These are phyloP conservation scores for Penicillium ucsense DNA, from an alignment of 495 filamentous ascomycete species.

Conservation along the genomic window DNA sequence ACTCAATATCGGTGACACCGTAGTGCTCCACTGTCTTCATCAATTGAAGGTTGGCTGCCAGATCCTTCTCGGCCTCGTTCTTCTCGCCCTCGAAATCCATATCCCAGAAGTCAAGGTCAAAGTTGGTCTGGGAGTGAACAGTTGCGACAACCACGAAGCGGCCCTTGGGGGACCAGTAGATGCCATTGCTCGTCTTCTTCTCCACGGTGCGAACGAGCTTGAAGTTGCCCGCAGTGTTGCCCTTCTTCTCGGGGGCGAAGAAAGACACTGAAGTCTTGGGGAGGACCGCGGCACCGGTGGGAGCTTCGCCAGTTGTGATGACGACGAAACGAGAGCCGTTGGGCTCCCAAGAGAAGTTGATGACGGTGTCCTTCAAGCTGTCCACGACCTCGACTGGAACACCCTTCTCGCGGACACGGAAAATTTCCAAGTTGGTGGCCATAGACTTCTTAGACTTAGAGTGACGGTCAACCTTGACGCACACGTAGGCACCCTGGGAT, in stretches of 20 bases:
- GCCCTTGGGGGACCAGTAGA: conserved; percentile 98
- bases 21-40: conserved; percentile 93
- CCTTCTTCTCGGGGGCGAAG: conserved; percentile 96
- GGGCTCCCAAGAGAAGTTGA: conserved; percentile 98
- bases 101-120: conserved; percentile 95
- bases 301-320: conserved; percentile 85
- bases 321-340: conserved; percentile 94
- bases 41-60: conserved; percentile 86
- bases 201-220: conserved; percentile 87
- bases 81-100: conserved; percentile 97
- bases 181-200: conserved; percentile 98
- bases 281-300: conserved; percentile 67
- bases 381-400: conserved; percentile 98
- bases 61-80: conserved; percentile 80
- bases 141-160: conserved; percentile 90
- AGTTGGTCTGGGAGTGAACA: conserved; percentile 81
- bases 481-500: conserved; percentile 83
- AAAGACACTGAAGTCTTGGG: conserved; percentile 93
- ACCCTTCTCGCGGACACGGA: conserved; percentile 91
- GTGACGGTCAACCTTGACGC: conserved; percentile 97
- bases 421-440: conserved; percentile 95
- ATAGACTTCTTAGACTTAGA: conserved; percentile 98
- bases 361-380: conserved; percentile 91
- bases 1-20: conserved; percentile 93
- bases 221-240: conserved; percentile 72